Evolutionary conservation across 106 monocot species (phyloP).

Genomic region (Hemerocallis citrina): DNA sequence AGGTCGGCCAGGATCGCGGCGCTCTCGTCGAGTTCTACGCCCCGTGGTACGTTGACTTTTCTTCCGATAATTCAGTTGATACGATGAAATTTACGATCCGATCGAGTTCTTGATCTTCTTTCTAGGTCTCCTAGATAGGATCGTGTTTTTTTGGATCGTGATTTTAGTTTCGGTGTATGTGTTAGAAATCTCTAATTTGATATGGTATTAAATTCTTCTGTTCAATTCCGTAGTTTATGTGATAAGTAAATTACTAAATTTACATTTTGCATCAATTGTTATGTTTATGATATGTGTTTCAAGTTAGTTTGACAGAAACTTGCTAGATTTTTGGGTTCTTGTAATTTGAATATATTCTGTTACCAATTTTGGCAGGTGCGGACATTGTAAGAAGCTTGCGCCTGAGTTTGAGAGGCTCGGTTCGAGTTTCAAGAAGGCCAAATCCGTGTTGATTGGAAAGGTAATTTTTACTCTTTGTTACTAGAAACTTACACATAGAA

Average conservation of each 20-base stretch:
- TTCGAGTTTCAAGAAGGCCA: conserved; percentile 83
- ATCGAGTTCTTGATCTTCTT: not conserved
- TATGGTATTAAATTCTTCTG: no score
- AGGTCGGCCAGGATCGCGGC: conserved; percentile 93
- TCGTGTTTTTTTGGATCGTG: not conserved
- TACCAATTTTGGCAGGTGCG: conserved; percentile 54
- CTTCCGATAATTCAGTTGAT: no score
- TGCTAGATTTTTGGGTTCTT: no score
- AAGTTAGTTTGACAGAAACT: no score
- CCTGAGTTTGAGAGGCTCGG: conserved; percentile 96
- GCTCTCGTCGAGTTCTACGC: conserved; percentile 99
- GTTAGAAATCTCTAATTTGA: no score
- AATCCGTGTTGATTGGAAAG: conserved; percentile 94
- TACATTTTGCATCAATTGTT: no score
- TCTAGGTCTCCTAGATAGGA: not conserved
- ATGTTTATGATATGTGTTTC: no score
- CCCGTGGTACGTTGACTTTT: conserved; percentile 52
- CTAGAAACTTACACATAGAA: no score
- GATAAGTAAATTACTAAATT: no score
- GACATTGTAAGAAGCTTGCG: conserved; percentile 98
- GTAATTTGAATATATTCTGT: no score
- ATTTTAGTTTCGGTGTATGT: not conserved
- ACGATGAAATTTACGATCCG: not conserved
- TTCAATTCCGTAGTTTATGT: no score
- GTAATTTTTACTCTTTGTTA: conserved; percentile 17